phyloP scores from a whole-genome alignment of 495 filamentous ascomycete species.

The Daldinia grandis region DNA sequence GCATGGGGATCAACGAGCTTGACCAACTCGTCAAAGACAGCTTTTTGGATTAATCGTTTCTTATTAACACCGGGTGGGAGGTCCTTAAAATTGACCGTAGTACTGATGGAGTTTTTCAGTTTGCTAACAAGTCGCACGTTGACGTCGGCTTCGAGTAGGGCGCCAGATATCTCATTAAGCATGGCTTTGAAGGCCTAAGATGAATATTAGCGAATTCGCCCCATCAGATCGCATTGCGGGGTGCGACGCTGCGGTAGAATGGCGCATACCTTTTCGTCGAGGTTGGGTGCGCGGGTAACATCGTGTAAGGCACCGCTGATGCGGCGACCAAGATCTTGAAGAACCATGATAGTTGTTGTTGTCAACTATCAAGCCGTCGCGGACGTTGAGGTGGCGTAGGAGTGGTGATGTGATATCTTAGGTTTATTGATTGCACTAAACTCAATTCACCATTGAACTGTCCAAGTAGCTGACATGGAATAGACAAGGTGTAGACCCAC shows the following conservation, averaged over 20 bases:
- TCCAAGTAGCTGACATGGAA: too few species aligned
- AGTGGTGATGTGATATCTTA: too few species aligned
- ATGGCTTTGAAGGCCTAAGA: constrained; percentile 91
- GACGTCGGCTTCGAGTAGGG: constrained; percentile 93
- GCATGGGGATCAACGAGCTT: constrained; percentile 95
- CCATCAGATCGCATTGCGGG: constrained; percentile 12
- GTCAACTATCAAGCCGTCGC: constrained; percentile 25
- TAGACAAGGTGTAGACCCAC: too few species aligned
- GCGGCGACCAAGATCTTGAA: constrained; percentile 97
- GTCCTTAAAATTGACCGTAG: constrained; percentile 91
- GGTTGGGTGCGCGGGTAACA: constrained; percentile 86
- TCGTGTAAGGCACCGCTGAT: constrained; percentile 97
- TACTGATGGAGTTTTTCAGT: constrained; percentile 91
- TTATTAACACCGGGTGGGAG: constrained; percentile 90
- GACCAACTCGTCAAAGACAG: constrained; percentile 97
- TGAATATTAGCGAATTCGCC: constrained; percentile 22
- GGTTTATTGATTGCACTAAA: background rate
- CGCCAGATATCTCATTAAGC: constrained; percentile 96
- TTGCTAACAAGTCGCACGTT: constrained; percentile 93
- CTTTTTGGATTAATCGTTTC: constrained; percentile 97
- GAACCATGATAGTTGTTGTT: constrained; percentile 74
- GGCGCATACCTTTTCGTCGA: constrained; percentile 87
- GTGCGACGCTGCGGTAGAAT: background rate
- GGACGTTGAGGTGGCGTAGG: background rate
- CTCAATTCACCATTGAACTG: too few species aligned